Conservation (phyloP, 2,329 filamentous ascomycete species). For the Byssochlamys sp. region DNA sequence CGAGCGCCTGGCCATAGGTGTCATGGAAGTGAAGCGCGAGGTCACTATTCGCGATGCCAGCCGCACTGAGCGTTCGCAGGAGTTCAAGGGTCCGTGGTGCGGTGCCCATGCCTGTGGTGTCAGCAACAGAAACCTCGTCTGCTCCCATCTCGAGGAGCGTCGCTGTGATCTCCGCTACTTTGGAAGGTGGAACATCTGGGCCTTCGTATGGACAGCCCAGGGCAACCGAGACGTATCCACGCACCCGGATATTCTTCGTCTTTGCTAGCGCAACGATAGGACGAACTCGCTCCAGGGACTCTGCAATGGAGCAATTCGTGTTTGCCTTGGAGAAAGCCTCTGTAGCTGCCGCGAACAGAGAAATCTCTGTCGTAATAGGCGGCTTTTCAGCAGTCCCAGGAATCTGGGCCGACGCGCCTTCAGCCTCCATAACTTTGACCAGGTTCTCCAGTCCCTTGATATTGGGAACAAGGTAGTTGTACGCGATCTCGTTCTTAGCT, state of each 20-base stretch:
- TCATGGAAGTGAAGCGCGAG: slow-evolving; percentile 58
- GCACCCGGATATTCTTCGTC: slow-evolving; percentile 47
- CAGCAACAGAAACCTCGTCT: slow-evolving; percentile 56
- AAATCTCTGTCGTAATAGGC: slow-evolving; percentile 44
- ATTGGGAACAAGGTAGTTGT: slow-evolving; percentile 59
- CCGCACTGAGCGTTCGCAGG: slow-evolving; percentile 48
- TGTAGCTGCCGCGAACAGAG: slow-evolving; percentile 56
- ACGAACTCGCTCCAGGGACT: slow-evolving; percentile 50
- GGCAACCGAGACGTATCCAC: slow-evolving; percentile 57
- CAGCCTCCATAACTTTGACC: slow-evolving; percentile 43
- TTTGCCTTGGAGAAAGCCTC: slow-evolving; percentile 57
- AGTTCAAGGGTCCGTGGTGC: slow-evolving; percentile 51
- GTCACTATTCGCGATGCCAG: slow-evolving; percentile 51
- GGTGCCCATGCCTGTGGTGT: slow-evolving; percentile 60
- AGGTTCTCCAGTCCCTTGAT: slow-evolving; percentile 52
- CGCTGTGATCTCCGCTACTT: slow-evolving; percentile 53
- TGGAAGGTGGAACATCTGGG: slow-evolving; percentile 49
- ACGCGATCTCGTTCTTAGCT: slow-evolving; percentile 46
- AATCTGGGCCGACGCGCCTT: slow-evolving; percentile 23
- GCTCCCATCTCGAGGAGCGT: slow-evolving; percentile 56
- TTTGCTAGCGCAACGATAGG: slow-evolving; percentile 50
- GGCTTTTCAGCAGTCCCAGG: slow-evolving; percentile 17
- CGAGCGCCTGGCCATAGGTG: slow-evolving; percentile 55
- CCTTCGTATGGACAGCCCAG: slow-evolving; percentile 59
- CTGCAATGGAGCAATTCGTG: slow-evolving; percentile 56